These are phyloP conservation scores for Tephrocybe rancida DNA, from an alignment of 768 basidiomycete genomes.

Conservation along the genomic window DNA sequence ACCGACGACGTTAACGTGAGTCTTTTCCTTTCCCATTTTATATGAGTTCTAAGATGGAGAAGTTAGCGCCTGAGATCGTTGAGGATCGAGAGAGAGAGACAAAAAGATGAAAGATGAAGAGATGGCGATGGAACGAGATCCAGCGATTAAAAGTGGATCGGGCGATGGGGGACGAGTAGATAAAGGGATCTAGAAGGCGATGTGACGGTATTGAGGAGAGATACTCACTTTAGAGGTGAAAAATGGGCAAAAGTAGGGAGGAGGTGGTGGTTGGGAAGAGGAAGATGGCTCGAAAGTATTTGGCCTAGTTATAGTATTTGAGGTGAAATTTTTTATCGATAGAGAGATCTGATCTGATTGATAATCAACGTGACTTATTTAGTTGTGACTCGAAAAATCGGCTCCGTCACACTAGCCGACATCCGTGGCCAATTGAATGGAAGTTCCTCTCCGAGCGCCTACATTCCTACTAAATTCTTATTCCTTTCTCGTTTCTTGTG, in stretches of 20 bases:
- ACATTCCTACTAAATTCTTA: neutral
- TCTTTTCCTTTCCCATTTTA: conserved; percentile 96
- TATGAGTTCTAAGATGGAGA: conserved; percentile 44
- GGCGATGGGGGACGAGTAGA: conserved; percentile 15
- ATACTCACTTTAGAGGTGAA: conserved; percentile 39
- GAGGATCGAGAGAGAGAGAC: conserved; percentile 10
- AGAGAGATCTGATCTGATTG: conserved; percentile 57
- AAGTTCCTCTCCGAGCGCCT: neutral
- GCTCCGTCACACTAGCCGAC: conserved; percentile 16
- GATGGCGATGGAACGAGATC: conserved; percentile 14
- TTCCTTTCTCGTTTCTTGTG: neutral
- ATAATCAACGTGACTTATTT: conserved; percentile 44
- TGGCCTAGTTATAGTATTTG: conserved; percentile 63
- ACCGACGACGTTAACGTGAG: conserved; percentile 98
- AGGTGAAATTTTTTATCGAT: conserved; percentile 63
- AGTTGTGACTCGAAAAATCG: conserved; percentile 28
- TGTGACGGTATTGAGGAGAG: conserved; percentile 12
- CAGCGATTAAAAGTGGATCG: conserved; percentile 30
- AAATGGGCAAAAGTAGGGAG: conserved; percentile 32
- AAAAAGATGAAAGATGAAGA: conserved; percentile 5
- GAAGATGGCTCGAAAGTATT: conserved; percentile 44
- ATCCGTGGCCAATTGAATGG: neutral
- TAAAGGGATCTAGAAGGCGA: conserved; percentile 6
- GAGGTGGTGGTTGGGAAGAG: conserved; percentile 54
- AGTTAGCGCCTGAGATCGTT: conserved; percentile 31